A percentile compares a stretch with the other conserved stretches of the same genome.
Evolutionary conservation across 2,329 filamentous ascomycete genomes (phyloP).

Genomic region (Drechslerella coelobrocha): DNA sequence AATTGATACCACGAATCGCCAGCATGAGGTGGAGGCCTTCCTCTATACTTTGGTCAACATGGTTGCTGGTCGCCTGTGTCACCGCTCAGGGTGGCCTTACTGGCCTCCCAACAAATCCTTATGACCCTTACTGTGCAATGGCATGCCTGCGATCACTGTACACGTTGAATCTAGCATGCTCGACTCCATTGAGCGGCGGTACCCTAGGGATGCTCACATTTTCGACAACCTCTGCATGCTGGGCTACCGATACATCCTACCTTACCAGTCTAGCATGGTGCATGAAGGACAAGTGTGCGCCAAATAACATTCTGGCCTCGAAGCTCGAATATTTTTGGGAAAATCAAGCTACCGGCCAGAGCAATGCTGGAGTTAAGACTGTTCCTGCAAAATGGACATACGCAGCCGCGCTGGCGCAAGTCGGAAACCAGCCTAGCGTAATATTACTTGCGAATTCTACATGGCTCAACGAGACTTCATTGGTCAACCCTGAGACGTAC

Average conservation of each 20-base stretch:
- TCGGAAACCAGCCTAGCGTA: constrained; percentile 35
- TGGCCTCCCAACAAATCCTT: constrained; percentile 17
- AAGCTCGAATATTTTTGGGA: constrained; percentile 55
- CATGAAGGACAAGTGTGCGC: constrained; percentile 53
- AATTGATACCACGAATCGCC: too few species aligned
- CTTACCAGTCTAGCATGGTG: constrained; percentile 56
- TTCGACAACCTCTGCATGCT: constrained; percentile 46
- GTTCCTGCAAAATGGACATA: constrained; percentile 55
- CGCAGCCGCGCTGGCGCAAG: constrained; percentile 41
- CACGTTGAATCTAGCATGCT: constrained; percentile 15
- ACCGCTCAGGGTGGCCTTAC: constrained; percentile 7
- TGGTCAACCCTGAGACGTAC: constrained; percentile 43
- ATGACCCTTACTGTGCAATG: constrained; percentile 25
- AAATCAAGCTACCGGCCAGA: constrained; percentile 50
- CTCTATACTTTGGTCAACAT: not conserved
- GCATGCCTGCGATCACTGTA: constrained; percentile 6
- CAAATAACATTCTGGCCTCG: constrained; percentile 47
- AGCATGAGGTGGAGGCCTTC: not conserved
- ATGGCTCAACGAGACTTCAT: constrained; percentile 51
- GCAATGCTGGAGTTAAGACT: constrained; percentile 6
- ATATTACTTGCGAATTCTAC: constrained; percentile 28
- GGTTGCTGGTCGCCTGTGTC: not conserved
- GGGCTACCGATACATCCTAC: constrained; percentile 52
- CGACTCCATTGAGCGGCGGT: constrained; percentile 6
- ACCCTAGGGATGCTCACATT: constrained; percentile 30